Percentiles rank a stretch among this genome's conserved stretches.
phyloP scores from a whole-genome alignment of 306 rosid species.

The Vigna unguiculata region DNA sequence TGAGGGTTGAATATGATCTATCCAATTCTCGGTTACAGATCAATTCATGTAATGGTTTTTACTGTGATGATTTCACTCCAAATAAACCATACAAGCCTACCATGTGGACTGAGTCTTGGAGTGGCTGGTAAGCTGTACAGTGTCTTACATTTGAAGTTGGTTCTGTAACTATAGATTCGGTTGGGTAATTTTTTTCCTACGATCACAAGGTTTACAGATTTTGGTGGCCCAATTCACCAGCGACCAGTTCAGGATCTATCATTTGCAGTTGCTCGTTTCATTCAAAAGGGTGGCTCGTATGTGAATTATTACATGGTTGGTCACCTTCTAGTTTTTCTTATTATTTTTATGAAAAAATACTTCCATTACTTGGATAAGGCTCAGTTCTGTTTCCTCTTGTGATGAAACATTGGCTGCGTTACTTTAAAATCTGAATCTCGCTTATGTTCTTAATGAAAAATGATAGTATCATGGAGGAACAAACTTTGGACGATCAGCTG shows the following conservation, averaged over 20 bases:
- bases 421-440: constrained; percentile 36
- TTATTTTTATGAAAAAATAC: not conserved
- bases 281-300: constrained; percentile 86
- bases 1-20: constrained; percentile 41
- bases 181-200: not conserved
- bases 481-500: constrained; percentile 95
- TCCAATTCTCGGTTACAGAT: constrained; percentile 62
- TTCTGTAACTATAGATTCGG: constrained; percentile 21
- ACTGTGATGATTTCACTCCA: constrained; percentile 88
- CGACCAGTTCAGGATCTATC: constrained; percentile 97
- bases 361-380: not conserved
- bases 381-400: not conserved
- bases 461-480: constrained; percentile 98
- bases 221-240: constrained; percentile 81
- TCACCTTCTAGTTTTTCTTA: constrained; percentile 36
- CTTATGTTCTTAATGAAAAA: constrained; percentile 41
- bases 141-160: constrained; percentile 14
- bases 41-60: constrained; percentile 92
- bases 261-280: constrained; percentile 94
- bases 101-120: constrained; percentile 98
- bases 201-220: constrained; percentile 82
- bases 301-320: constrained; percentile 97
- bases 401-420: constrained; percentile 3
- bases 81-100: constrained; percentile 94
- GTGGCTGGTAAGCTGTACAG: constrained; percentile 79